Evolutionary conservation across 73 alveolate species (phyloP), one percentile per base, ranked within the genome.

Genomic region (Durusdinium trenchii): DNA sequence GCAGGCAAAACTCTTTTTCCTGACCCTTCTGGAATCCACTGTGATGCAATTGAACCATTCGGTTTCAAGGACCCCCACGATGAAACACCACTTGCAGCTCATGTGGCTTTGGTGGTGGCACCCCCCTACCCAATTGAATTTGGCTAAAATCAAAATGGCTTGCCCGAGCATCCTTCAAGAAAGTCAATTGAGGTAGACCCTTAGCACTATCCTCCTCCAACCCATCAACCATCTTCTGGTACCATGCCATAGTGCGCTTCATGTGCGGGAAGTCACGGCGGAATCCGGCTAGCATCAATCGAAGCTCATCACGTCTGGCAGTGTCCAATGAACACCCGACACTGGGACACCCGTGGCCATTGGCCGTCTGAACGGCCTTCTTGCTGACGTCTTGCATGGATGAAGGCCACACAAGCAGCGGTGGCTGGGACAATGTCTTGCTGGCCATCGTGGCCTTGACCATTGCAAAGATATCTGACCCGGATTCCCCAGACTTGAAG

Each of bases 21-120:
- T 42, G 38, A 9, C 79, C 42, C 79, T 42, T 14, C 20, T n/a
- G n/a, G n/a, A n/a, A 12, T 42, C 79, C 42, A 6, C 20, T 6
- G 10, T 40, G 85, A 4, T 75, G 85, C 6, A 75, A 69, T 69
- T 16, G 6, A 6, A 16, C 82, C 82, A 6, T 69, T n/a, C n/a
- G n/a, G n/a, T n/a, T n/a, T n/a, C n/a, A n/a, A n/a, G n/a, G n/a
- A n/a, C n/a, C n/a, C n/a, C 90, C 46, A 3, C 90, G 90, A 64
- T 79, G 90, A 64, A 79, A 79, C 3, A 79, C 90, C 61, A 79
- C 90, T 26, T 79, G 90, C 10, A 79, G 90, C 46, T 79, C 90
- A 79, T 79, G 90, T 1, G 90, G 90, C 10, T 64, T 38, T 20
- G 90, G 90, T 20, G 30, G 67, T 20, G 90, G 90, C 47, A 42